Base-by-base conservation (phyloP, 208 protist species). In the Acanthamoeba rhysodes region DNA sequence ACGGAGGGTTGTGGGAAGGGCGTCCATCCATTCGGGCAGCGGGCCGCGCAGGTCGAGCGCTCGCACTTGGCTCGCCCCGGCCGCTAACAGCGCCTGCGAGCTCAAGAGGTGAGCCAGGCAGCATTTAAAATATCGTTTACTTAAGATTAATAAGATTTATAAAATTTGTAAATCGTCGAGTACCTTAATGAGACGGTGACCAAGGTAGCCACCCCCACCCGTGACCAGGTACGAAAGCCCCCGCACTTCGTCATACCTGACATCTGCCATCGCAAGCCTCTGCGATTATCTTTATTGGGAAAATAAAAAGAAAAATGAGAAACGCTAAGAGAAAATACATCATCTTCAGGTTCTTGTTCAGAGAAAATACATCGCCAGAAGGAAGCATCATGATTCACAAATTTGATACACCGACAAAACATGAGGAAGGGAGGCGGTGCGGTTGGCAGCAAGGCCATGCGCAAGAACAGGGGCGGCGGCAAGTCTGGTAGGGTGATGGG, bases 151-250 rank as follows among this genome's bases (percentile, higher is more conserved):
- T 18, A 34, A 5, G 1, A 12, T 24, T 20, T 24, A 10, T 12
- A 72, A n/a, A 14, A n/a, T 27, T 34, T 16, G 2, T 70, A 14
- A 41, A 48, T 32, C 29, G 74, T 4, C n/a, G 53, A 27, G 41
- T 34, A 94, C 59, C 41, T 82, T 45, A 18, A 92, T 29, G 34
- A 93, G 66, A 10, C 94, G 94, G 29, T 90, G 80, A 4, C 95
- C 95, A 55, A 96, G 55, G 70, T 96, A 96, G 20, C 95, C 95
- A 20, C 95, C 94, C 22, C 95, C 95, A 7, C 95, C 95, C 0
- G 95, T 96, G 72, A 96, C 70, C 2, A 94, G 32, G 53, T 92
- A 96, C 66, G 76, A 45, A 20, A 32, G 62, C 8, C 94, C 94
- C 6, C 74, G 64, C 48, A 90, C 72, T 84, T 53, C 24, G 5